Evolutionary conservation across 129 eudicot species (phyloP).

Genomic region (Tanacetum coccineum): DNA sequence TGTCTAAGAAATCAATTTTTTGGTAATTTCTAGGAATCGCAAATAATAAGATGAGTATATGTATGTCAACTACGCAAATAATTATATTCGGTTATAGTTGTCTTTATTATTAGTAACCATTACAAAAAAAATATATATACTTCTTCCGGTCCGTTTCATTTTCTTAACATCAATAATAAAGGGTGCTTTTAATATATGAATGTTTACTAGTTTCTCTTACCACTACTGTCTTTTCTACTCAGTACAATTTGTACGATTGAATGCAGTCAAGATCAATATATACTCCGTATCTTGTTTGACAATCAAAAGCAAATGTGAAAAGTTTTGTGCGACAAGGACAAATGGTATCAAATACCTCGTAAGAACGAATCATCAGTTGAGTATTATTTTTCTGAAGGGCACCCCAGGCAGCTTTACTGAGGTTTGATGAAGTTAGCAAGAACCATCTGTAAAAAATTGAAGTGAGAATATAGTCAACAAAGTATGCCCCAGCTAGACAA

Average conservation of each 20-base stretch:
- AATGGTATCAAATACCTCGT: constrained; percentile 56
- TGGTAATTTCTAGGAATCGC: neutral
- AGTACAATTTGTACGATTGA: neutral
- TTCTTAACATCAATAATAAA: neutral
- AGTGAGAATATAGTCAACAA: neutral
- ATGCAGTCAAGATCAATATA: neutral
- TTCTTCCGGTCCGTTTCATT: neutral
- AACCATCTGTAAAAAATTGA: constrained; percentile 65
- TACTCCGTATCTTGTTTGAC: neutral
- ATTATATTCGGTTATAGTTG: neutral
- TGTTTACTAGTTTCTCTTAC: neutral
- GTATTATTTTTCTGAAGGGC: constrained; percentile 92
- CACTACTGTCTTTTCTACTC: neutral
- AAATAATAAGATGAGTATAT: neutral
- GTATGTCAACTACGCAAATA: neutral
- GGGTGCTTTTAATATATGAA: neutral
- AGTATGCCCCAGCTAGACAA: neutral
- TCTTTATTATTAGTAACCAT: neutral
- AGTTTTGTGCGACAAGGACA: neutral
- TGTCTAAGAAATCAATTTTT: neutral
- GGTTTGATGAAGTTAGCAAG: constrained; percentile 90
- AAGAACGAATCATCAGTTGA: constrained; percentile 96
- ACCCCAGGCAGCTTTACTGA: constrained; percentile 99
- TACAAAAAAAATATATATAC: neutral
- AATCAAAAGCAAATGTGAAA: constrained; percentile 6